phyloP scores from a whole-genome alignment of 1,284 basidiomycete species.

The Vanrija humicola region DNA sequence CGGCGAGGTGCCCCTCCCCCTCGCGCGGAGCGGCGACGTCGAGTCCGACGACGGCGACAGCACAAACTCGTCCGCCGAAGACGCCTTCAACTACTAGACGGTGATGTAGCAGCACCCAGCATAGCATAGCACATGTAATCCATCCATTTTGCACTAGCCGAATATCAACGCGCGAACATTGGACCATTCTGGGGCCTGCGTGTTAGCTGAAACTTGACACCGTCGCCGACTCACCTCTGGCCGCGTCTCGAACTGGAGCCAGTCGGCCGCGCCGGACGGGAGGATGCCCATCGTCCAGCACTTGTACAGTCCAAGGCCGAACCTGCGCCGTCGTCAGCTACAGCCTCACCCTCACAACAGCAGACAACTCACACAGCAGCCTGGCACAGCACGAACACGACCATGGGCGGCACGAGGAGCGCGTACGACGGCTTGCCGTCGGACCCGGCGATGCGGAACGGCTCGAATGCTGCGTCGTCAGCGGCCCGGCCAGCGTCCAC shows the following conservation, averaged over 20 bases:
- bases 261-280: slow-evolving; percentile 82
- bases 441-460: slow-evolving; percentile 29
- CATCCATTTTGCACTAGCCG: background rate
- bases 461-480: slow-evolving; percentile 43
- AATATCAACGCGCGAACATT: slow-evolving; percentile 11
- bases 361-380: slow-evolving; percentile 41
- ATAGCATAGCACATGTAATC: background rate
- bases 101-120: background rate
- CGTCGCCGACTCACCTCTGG: slow-evolving; percentile 53
- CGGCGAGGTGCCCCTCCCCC: background rate
- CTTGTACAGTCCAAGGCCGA: slow-evolving; percentile 81
- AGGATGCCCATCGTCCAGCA: slow-evolving; percentile 83
- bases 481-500: no score
- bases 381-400: slow-evolving; percentile 45
- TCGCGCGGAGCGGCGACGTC: background rate
- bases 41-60: background rate
- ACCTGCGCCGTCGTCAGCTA: slow-evolving; percentile 35
- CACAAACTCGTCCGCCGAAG: no score
- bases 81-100: background rate
- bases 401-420: slow-evolving; percentile 40
- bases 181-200: slow-evolving; percentile 14
- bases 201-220: no score
- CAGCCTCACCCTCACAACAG: background rate
- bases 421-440: slow-evolving; percentile 27
- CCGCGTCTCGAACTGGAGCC: slow-evolving; percentile 83